phyloP scores from a whole-genome alignment of 495 filamentous ascomycete species.

The Tuber melanosporum region DNA sequence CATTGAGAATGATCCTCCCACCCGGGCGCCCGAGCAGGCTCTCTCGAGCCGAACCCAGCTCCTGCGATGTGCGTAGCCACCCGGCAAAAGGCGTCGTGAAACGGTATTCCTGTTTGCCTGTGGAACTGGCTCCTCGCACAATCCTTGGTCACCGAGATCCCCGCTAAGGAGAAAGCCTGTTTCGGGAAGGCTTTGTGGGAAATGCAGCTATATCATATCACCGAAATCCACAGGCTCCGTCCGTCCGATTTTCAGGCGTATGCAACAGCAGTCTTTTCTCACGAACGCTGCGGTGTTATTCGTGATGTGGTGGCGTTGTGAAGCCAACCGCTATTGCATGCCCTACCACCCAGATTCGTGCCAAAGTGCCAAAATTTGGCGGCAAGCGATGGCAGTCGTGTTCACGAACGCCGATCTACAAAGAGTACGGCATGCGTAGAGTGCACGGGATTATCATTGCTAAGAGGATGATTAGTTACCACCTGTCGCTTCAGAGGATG shows the following conservation, averaged over 20 bases:
- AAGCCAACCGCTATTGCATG: not conserved
- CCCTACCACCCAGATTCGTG: too few species aligned
- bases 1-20: not conserved
- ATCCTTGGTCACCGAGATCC: not conserved
- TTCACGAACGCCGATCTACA: too few species aligned
- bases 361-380: too few species aligned
- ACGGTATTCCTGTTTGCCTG: not conserved
- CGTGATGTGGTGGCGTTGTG: too few species aligned
- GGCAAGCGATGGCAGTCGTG: too few species aligned
- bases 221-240: not conserved
- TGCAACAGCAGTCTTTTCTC: not conserved
- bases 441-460: not conserved
- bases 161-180: not conserved
- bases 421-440: not conserved
- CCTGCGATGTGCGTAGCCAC: not conserved
- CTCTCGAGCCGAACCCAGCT: not conserved
- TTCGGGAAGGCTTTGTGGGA: not conserved
- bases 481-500: not conserved
- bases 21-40: not conserved
- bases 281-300: not conserved
- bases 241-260: not conserved
- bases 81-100: not conserved
- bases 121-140: too few species aligned
- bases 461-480: not conserved
- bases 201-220: not conserved